A percentile compares a stretch with the other conserved stretches of the same genome.
These are phyloP conservation scores for Epicoccum nigrum DNA, from an alignment of 2,329 filamentous ascomycete species.

Conservation along the genomic window DNA sequence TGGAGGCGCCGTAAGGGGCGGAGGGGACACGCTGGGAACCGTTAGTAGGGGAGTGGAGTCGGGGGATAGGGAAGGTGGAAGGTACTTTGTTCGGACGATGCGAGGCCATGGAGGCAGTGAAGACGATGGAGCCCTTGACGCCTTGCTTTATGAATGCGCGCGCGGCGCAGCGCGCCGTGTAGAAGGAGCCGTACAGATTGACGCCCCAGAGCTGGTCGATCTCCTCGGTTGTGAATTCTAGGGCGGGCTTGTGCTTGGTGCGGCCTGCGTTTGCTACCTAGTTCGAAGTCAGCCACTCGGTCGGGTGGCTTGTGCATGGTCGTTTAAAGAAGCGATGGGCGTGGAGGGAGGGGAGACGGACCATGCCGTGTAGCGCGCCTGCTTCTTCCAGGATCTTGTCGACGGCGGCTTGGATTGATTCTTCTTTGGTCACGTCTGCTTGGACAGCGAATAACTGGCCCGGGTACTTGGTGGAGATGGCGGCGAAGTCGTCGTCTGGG, in stretches of 20 bases:
- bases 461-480: slow-evolving; percentile 48
- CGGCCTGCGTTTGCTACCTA: slow-evolving; percentile 56
- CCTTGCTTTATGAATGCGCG: slow-evolving; percentile 54
- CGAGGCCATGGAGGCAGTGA: slow-evolving; percentile 56
- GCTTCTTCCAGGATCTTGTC: slow-evolving; percentile 53
- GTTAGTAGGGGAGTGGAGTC: not conserved
- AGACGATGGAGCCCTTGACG: slow-evolving; percentile 55
- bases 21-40: slow-evolving; percentile 38
- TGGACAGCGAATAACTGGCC: slow-evolving; percentile 50
- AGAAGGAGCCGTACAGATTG: slow-evolving; percentile 56
- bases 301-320: too few relatives aligned
- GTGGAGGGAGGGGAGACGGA: not conserved
- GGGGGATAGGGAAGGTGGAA: not conserved
- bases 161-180: slow-evolving; percentile 51
- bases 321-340: too few relatives aligned
- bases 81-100: slow-evolving; percentile 53
- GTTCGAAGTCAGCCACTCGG: too few relatives aligned
- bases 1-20: slow-evolving; percentile 53
- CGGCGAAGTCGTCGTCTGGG: slow-evolving; percentile 51
- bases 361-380: slow-evolving; percentile 57
- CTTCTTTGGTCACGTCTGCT: slow-evolving; percentile 57
- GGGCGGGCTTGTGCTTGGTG: slow-evolving; percentile 59
- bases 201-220: slow-evolving; percentile 54
- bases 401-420: slow-evolving; percentile 52
- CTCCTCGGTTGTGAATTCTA: slow-evolving; percentile 58